Evolutionary conservation across 345 rosid species (phyloP).

Genomic region (Pseudoturritis turrita): DNA sequence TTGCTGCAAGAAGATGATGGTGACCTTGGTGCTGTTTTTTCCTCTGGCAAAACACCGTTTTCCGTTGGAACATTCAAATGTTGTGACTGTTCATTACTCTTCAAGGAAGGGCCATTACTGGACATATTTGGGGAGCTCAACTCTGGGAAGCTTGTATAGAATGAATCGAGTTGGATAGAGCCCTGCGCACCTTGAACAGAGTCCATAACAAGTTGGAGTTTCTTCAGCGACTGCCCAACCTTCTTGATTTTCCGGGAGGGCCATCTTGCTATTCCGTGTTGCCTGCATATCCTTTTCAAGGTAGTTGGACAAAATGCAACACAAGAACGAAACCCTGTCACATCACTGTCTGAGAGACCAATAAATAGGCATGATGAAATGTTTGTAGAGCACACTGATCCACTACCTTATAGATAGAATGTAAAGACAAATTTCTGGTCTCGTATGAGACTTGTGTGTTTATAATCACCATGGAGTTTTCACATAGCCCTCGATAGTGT

Average conservation of each 20-base stretch:
- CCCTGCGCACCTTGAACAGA: slow-evolving; percentile 92
- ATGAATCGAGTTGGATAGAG: slow-evolving; percentile 70
- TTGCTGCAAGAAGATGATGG: slow-evolving; percentile 66
- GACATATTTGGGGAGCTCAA: slow-evolving; percentile 56
- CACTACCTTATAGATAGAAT: not conserved
- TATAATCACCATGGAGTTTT: not conserved
- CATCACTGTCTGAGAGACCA: slow-evolving; percentile 5
- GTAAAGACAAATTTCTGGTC: not conserved
- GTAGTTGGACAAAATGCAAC: slow-evolving; percentile 96
- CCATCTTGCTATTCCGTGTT: slow-evolving; percentile 88
- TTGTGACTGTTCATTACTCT: slow-evolving; percentile 27
- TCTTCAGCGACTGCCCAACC: slow-evolving; percentile 86
- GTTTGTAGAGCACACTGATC: not conserved
- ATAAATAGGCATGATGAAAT: not conserved
- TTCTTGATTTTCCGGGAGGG: slow-evolving; percentile 96
- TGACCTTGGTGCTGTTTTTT: slow-evolving; percentile 50
- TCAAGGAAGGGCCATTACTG: slow-evolving; percentile 37
- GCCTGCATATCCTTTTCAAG: slow-evolving; percentile 93
- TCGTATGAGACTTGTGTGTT: not conserved
- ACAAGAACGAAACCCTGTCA: slow-evolving; percentile 17
- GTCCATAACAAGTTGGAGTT: slow-evolving; percentile 85
- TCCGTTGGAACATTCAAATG: slow-evolving; percentile 39
- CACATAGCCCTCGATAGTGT: not conserved
- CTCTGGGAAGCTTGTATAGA: slow-evolving; percentile 83
- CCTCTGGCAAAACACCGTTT: slow-evolving; percentile 32